Percentiles rank a stretch among this genome's conserved stretches.
Evolutionary conservation across 139 green algal species (phyloP).

Genomic region (Chlamydomonas applanata): DNA sequence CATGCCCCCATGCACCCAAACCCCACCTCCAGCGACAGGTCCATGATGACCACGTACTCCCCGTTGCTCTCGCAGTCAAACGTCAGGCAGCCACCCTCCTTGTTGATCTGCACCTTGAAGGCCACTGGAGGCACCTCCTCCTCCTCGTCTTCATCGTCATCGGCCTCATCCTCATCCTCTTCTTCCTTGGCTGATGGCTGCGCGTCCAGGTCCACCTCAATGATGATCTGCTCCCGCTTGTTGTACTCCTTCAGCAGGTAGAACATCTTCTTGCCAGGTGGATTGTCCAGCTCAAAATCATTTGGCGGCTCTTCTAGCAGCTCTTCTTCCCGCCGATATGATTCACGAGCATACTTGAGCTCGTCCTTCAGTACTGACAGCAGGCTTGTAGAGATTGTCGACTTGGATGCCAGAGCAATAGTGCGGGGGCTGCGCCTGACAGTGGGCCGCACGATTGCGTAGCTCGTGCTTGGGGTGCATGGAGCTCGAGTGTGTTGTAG

Average conservation of each 20-base stretch:
- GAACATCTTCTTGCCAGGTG: conserved; percentile 39
- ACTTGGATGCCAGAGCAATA: too few species aligned
- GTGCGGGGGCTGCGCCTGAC: too few species aligned
- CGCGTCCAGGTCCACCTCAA: conserved; percentile 63
- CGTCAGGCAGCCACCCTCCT: conserved; percentile 40
- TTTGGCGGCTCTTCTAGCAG: conserved; percentile 34
- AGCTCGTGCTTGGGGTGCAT: too few species aligned
- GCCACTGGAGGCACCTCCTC: conserved; percentile 34
- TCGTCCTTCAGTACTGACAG: conserved; percentile 53
- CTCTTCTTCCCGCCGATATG: conserved; percentile 55
- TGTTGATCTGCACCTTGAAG: conserved; percentile 56
- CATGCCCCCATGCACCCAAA: not conserved
- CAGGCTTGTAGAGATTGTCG: conserved; percentile 17
- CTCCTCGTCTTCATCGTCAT: conserved; percentile 37
- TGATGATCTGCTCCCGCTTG: conserved; percentile 47
- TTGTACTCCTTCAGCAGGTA: conserved; percentile 35
- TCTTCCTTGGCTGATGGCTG: conserved; percentile 30
- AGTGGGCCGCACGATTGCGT: too few species aligned
- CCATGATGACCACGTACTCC: conserved; percentile 51
- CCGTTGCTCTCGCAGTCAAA: conserved; percentile 71
- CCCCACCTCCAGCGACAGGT: conserved; percentile 35
- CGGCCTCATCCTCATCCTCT: conserved; percentile 40
- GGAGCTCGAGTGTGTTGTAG: too few species aligned
- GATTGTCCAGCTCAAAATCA: conserved; percentile 39
- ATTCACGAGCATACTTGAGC: conserved; percentile 61